Conservation (phyloP, 2,329 filamentous ascomycete genomes). For the Helminthosporium solani region DNA sequence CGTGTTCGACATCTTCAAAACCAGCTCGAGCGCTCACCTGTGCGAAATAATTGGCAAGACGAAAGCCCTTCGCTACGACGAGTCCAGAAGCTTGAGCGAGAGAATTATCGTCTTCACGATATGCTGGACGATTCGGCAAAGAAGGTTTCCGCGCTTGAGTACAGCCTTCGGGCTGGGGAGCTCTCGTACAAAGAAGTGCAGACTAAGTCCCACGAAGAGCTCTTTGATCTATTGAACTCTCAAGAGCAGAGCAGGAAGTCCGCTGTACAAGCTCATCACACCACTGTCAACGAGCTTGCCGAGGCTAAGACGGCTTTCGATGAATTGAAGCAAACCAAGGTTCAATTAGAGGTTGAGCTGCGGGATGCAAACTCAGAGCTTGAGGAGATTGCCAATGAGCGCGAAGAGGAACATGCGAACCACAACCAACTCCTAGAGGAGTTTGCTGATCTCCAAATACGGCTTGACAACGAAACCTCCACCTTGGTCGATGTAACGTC, state of each 20-base stretch:
- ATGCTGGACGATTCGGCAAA: slow-evolving; percentile 92
- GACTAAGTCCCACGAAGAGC: slow-evolving; percentile 89
- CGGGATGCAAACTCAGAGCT: slow-evolving; percentile 82
- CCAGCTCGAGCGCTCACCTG: slow-evolving; percentile 73
- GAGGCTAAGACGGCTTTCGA: slow-evolving; percentile 88
- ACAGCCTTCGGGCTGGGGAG: slow-evolving; percentile 81
- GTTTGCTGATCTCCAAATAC: slow-evolving; percentile 89
- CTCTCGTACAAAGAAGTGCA: slow-evolving; percentile 88
- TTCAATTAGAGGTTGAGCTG: slow-evolving; percentile 79
- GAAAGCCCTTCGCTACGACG: slow-evolving; percentile 77
- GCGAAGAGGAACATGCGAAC: slow-evolving; percentile 85
- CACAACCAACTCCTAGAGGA: slow-evolving; percentile 87
- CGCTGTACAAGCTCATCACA: slow-evolving; percentile 80
- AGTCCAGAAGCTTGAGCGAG: slow-evolving; percentile 87
- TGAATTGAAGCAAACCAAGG: slow-evolving; percentile 77
- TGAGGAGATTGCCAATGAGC: slow-evolving; percentile 72
- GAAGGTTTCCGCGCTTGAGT: slow-evolving; percentile 87
- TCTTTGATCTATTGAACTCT: slow-evolving; percentile 87
- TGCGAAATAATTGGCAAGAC: slow-evolving; percentile 63
- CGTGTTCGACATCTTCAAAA: slow-evolving; percentile 89
- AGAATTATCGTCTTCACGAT: slow-evolving; percentile 87
- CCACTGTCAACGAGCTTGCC: slow-evolving; percentile 78
- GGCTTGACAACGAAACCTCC: slow-evolving; percentile 84
- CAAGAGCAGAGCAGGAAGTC: slow-evolving; percentile 87
- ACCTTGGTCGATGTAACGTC: slow-evolving; percentile 81